Base-by-base conservation (phyloP, 1,284 basidiomycete species). In the Athelia psychrophila region DNA sequence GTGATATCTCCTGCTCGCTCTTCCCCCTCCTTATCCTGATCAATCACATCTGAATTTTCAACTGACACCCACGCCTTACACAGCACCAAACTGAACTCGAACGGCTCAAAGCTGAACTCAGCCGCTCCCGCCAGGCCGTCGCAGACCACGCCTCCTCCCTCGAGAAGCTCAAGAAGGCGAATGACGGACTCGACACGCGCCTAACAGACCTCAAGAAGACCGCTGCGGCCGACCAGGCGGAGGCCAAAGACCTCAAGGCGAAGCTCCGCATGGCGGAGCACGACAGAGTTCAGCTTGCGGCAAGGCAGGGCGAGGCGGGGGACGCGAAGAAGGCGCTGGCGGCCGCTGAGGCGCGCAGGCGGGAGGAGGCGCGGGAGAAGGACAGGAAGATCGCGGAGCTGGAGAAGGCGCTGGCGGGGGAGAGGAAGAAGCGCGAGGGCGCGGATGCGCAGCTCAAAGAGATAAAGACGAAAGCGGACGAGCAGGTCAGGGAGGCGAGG, bases 131-230 rank as follows among this genome's bases (percentile, higher is more conserved):
- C 49, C 81, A 77, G 56, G 58, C 67, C 2, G 73, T 71, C 33
- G 52, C 67, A 1, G 87, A 88, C 27, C 76, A 81, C n/a, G 56
- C 69, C 3, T 83, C 83, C 9, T 77, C 77, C 3, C 56, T 76
- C 2, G 81, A 84, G 45, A 86, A 81, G 58, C 71, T 83, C 47
- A 85, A 79, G 74, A 86, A 81, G 61, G 81, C 83, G 53, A 77
- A 73, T 30, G 79, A 81, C 0, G 52, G 69, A 2, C 73, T 83
- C 42, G 84, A 87, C 25, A 57, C 63, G 13, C 76, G 79, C 27
- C 55, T 84, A 1, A 80, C 82, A 45, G 87, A 87, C 45, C 66
- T 83, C 50, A 86, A 79, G 65, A 82, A 78, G 57, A 54, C 66
- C 10, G 65, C 69, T n/a, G 54, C 66, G 2, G 54, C 70, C 0